Evolutionary conservation across 768 basidiomycete species (phyloP).

Genomic region (Russula vinacea): DNA sequence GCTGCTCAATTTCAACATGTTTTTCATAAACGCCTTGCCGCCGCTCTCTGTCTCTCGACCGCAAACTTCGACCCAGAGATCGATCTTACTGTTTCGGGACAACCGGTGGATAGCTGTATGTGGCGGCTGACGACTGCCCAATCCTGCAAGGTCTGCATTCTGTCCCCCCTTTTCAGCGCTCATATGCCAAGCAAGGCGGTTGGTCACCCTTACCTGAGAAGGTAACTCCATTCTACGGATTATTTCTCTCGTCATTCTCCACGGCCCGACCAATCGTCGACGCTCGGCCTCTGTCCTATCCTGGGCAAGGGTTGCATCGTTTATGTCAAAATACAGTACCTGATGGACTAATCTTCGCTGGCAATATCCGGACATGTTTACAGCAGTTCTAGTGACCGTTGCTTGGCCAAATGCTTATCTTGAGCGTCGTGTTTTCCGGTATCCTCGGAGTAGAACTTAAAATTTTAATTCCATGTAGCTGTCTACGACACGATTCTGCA

Average conservation of each 20-base stretch:
- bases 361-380: neutral
- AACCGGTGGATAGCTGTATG: slow-evolving; percentile 7
- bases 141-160: slow-evolving; percentile 1
- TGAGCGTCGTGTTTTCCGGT: slow-evolving; percentile 12
- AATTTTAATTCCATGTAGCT: slow-evolving; percentile 10
- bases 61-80: slow-evolving; percentile 13
- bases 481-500: neutral
- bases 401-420: slow-evolving; percentile 20
- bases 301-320: slow-evolving; percentile 7
- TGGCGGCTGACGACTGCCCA: neutral
- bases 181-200: neutral
- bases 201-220: neutral
- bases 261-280: slow-evolving; percentile 5
- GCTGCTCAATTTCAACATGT: slow-evolving; percentile 11
- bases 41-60: slow-evolving; percentile 9
- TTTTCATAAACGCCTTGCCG: slow-evolving; percentile 24
- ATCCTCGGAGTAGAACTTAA: slow-evolving; percentile 15
- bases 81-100: slow-evolving; percentile 11
- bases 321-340: slow-evolving; percentile 9
- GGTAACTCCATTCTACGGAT: neutral
- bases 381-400: neutral
- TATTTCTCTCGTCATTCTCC: slow-evolving; percentile 1
- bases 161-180: slow-evolving; percentile 1
- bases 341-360: slow-evolving; percentile 2
- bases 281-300: slow-evolving; percentile 5